Evolutionary conservation across 257 asterid species (phyloP).

Genomic region (Cruciata laevipes): DNA sequence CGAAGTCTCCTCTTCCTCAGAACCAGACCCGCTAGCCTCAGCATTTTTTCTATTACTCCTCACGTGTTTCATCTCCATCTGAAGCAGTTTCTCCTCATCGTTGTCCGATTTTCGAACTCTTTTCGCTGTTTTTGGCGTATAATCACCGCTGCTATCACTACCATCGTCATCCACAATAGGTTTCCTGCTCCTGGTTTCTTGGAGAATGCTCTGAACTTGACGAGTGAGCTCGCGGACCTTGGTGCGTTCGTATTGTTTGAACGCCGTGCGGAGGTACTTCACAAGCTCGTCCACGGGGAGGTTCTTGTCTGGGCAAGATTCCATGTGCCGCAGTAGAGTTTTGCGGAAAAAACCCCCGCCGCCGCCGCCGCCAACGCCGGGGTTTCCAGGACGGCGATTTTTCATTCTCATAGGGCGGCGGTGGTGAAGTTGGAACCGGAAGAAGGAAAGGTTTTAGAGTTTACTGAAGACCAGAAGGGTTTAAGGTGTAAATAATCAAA

Average conservation of each 20-base stretch:
- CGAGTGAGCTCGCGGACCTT: slow-evolving; percentile 43
- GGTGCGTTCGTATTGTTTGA: slow-evolving; percentile 44
- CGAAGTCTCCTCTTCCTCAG: slow-evolving; percentile 35
- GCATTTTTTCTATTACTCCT: slow-evolving; percentile 14
- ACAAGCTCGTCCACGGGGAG: slow-evolving; percentile 54
- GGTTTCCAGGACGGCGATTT: slow-evolving; percentile 1
- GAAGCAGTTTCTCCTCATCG: slow-evolving; percentile 47
- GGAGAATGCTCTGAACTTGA: slow-evolving; percentile 30
- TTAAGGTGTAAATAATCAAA: slow-evolving; percentile 1
- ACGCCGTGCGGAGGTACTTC: slow-evolving; percentile 48
- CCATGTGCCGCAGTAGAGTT: slow-evolving; percentile 39
- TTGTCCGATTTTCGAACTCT: slow-evolving; percentile 15
- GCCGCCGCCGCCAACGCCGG: slow-evolving; percentile 6
- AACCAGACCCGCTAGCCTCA: slow-evolving; percentile 4
- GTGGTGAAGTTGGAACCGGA: neutral
- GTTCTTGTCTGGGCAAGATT: slow-evolving; percentile 21
- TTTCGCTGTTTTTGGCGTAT: neutral
- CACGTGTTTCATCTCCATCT: slow-evolving; percentile 42
- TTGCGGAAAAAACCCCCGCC: slow-evolving; percentile 24
- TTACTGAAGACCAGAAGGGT: neutral
- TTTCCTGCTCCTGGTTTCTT: slow-evolving; percentile 3
- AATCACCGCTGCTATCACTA: slow-evolving; percentile 12
- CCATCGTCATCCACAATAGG: slow-evolving; percentile 6
- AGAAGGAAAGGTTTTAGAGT: neutral
- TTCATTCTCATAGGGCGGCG: slow-evolving; percentile 4